Evolutionary conservation across 176 grass and related monocot genomes (phyloP), one percentile per base, ranked within the genome.

Genomic region (Avena sativa): DNA sequence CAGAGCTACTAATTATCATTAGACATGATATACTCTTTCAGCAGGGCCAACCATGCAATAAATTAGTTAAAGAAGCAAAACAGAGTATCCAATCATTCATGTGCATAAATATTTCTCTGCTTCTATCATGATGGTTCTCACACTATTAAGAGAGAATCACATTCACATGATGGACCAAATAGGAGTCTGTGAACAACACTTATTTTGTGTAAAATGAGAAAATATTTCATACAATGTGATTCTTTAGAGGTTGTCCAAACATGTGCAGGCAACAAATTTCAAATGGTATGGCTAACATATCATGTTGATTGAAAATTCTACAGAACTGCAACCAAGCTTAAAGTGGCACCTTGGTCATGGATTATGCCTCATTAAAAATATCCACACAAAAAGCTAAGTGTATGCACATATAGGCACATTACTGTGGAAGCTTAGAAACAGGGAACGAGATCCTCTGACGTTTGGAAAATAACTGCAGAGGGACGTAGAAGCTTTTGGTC

Each of bases 1-100:
- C 14, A 28, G 85, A 80, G 17, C 4, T 36, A 14, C 3, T 75
- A 65, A 83, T 44, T 46, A 55, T 59, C 40, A 64, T 36, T 32
- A 82, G 70, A 56, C 12, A 57, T 19, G 20, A 58, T 59, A 58
- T 59, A 47, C 20, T 30, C 12, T 17, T 9, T 81, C 59, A 48
- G 64, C 15, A 81, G 32, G 56, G 56, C 4, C n/a, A 80, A n/a
- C 15, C 12, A 68, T 84, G 74, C 1, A 79, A 79, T 15, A 16
- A 68, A 69, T 56, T 2, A 9, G 25, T 20, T 60, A 19, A n/a
- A 21, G 0, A 74, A 56, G 8, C 17, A 56, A 73, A 80, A 83
- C 48, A 55, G 8, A 55, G 16, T 44, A 50, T 9, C 9, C 19
- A 52, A 64, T 63, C n/a, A 19, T 36, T 46, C 44, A 84, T 61